Evolutionary conservation across 805 yeast genomes (phyloP), one percentile per base, ranked within the genome.

Genomic region (Saccharomyces kudriavzevii): DNA sequence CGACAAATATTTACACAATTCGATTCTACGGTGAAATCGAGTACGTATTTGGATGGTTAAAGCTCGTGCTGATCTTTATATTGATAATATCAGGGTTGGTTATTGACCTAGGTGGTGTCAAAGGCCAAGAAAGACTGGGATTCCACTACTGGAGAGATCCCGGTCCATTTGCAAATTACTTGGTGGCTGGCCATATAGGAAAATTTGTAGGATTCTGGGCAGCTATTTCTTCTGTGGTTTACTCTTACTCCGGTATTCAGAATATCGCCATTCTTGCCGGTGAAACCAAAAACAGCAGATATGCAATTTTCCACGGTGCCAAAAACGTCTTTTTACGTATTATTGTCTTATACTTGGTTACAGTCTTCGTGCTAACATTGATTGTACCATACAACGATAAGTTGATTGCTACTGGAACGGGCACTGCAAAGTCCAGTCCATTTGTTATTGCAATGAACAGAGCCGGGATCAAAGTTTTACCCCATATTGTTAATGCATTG

Each of bases 41-140:
- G 61, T 87, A 82, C 67, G 85, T 85, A 84, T 77, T 82, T 59
- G 82, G 87, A 0, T 62, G 78, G 17, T 73, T 86, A 67, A 87
- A 86, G 67, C 81, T 87, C 31, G 56, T 85, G 50, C 78, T 87
- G 35, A 78, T 87, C 62, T 63, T 82, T 24, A 89, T 89, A 22
- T 72, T 84, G 56, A 80, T 84, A 53, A 67, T 84, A 40, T 69
- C 78, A 46, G 80, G 83, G 56, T 68, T 80, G 63, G 76, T 81
- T 43, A 79, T 83, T 56, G 81, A 82, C 59, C 79, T 82, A 62
- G 87, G 87, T 54, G 87, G 87, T 56, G 85, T 81, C 47, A 87
- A 88, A 56, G 70, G 65, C 60, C 69, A 65, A 50, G 64, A 77
- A 50, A 76, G 82, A 54, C 70, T 78, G 45, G 88, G 88, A 5